Percentiles rank a stretch among this genome's conserved stretches.
These are phyloP conservation scores for Amphirosellinia nigrospora DNA, from an alignment of 495 filamentous ascomycete species.

Conservation along the genomic window DNA sequence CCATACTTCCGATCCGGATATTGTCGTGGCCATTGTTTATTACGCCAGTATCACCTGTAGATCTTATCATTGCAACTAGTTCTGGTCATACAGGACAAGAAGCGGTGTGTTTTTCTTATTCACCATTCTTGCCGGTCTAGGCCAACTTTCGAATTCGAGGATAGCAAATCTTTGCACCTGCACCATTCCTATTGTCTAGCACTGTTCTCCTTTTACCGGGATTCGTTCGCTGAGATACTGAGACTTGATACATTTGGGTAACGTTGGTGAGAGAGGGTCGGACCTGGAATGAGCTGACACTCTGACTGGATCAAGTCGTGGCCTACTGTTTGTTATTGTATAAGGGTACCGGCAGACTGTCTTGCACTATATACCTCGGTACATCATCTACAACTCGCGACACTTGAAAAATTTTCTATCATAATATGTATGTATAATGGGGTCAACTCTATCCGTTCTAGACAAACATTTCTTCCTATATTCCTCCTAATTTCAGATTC, in stretches of 20 bases:
- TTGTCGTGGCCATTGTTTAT: neutral
- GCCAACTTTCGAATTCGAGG: neutral
- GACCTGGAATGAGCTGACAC: neutral
- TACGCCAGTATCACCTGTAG: conserved; percentile 4
- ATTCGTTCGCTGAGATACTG: neutral
- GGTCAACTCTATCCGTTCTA: neutral
- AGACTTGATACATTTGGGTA: neutral
- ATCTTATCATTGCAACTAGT: neutral
- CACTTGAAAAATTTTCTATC: neutral
- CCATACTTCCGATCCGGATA: neutral
- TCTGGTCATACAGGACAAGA: conserved; percentile 6
- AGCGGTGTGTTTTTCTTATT: conserved; percentile 6
- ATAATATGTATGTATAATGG: neutral
- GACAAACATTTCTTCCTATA: neutral
- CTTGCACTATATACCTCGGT: neutral
- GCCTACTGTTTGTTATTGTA: neutral
- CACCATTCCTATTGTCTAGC: neutral
- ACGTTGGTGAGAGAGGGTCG: neutral
- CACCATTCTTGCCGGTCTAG: neutral
- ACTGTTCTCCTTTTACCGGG: neutral
- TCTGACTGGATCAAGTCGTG: neutral
- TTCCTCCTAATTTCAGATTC: neutral
- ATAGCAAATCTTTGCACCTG: neutral
- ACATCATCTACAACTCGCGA: neutral
- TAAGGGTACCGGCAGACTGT: neutral